A percentile compares a stretch with the other conserved stretches of the same genome.
Conservation (phyloP, 306 rosid genomes). For the Alnus glutinosa region DNA sequence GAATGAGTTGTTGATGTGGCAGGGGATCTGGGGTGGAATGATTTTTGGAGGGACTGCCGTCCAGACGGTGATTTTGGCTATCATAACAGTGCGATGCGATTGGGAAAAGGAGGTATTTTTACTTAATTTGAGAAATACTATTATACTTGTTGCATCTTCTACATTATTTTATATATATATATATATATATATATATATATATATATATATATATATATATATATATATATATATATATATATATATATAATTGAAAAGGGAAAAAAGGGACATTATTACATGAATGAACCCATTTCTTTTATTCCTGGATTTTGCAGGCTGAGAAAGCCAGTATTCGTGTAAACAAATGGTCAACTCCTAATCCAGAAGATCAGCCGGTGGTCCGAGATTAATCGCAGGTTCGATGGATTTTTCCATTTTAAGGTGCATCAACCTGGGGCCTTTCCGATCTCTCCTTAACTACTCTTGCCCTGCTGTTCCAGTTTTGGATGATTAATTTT, state of each 20-base stretch:
- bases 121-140: too few species aligned
- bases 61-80: conserved; percentile 53
- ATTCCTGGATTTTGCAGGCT: conserved; percentile 40
- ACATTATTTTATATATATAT: not conserved
- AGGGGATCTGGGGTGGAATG: conserved; percentile 89
- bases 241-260: too few species aligned
- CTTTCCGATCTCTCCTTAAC: not conserved
- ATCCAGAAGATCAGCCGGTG: not conserved
- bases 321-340: conserved; percentile 39
- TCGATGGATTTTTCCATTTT: not conserved
- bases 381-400: not conserved
- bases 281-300: not conserved
- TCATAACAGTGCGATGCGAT: conserved; percentile 42
- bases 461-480: not conserved
- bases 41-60: conserved; percentile 72
- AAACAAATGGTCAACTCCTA: conserved; percentile 39
- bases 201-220: too few species aligned
- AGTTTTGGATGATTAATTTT: not conserved
- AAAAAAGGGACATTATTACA: not conserved
- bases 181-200: too few species aligned
- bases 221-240: too few species aligned
- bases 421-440: not conserved
- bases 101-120: conserved; percentile 65
- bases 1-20: not conserved
- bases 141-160: too few species aligned